Base-by-base conservation (phyloP, 805 yeast genomes). In the Nakazawaea ambrosiae region DNA sequence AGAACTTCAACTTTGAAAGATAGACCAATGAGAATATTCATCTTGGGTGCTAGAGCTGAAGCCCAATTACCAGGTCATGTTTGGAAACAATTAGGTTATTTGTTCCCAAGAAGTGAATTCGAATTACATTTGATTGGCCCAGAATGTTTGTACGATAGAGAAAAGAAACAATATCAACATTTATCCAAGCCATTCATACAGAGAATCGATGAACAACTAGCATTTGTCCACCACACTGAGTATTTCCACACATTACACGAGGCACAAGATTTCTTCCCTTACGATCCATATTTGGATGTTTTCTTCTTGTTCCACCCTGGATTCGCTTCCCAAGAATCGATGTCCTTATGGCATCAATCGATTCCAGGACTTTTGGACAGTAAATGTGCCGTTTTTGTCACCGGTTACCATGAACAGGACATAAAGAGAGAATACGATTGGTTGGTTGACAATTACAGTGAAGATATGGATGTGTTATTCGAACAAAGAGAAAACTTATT, bases 301-400 rank as follows among this genome's bases (percentile, higher is more conserved):
- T 92, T 92, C 61, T 88, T 87, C 73, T 69, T 85, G 37, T 92
- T 90, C 82, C 97, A 90, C 58, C 97, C 98, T 3, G 96, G 96
- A 28, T 75, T 88, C 53, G 80, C 86, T 15, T 82, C 92, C 6
- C 83, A 85, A 11, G 95, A 86, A 51, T 68, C 80, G 17, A 70
- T 74, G 56, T 80, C 81, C 42, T 74, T 77, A 53, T 90, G 97
- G 97, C 74, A 74, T 45, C 81, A 85, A 57, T 70, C 95, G 0
- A 64, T 92, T 48, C 87, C 87, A 37, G 96, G 90, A 3, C 65
- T 92, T 46, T 66, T 92, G 45, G 97, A 92, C 46, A 81, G 96
- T 33, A 92, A 92, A 60, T 92, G 98, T 66, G 85, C 95, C 2
- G 68, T 92, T 19, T 88, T 81, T 58, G 80, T 87, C 28, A 89